Conservation (phyloP, 495 filamentous ascomycete species). For the Neurospora pannonica region DNA sequence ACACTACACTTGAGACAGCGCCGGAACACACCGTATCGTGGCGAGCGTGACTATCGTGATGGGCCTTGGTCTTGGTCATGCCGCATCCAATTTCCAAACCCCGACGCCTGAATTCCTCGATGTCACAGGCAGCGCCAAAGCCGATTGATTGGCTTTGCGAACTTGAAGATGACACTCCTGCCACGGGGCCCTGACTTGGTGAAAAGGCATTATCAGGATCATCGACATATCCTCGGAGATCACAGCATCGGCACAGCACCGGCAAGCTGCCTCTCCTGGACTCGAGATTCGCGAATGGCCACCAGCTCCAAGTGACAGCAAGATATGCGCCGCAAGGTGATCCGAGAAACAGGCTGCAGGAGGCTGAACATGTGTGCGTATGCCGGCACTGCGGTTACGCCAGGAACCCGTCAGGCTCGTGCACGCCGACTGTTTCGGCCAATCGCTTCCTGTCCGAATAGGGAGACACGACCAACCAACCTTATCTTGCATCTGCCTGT, state of each 20-base stretch:
- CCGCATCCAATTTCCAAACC: neutral
- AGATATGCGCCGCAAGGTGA: neutral
- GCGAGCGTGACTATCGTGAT: neutral
- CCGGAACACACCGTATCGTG: neutral
- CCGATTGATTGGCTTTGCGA: neutral
- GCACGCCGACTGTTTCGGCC: neutral
- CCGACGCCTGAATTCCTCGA: neutral
- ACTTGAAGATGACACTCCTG: neutral
- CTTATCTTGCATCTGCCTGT: neutral
- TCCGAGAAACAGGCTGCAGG: neutral
- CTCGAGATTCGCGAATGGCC: neutral
- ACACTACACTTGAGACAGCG: neutral
- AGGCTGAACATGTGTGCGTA: neutral
- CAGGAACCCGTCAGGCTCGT: neutral
- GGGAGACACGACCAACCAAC: neutral
- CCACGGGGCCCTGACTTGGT: neutral
- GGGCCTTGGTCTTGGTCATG: neutral
- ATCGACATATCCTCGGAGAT: neutral
- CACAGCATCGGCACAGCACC: neutral
- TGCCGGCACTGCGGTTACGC: neutral
- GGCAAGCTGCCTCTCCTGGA: neutral
- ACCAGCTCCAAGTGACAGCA: neutral
- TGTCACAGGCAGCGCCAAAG: neutral
- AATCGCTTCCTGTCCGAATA: neutral
- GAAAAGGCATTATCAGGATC: neutral